Evolutionary conservation across 371 early-diverging fungal genomes (phyloP), one percentile per base, ranked within the genome.

Genomic region (Apophysomyces elegans): DNA sequence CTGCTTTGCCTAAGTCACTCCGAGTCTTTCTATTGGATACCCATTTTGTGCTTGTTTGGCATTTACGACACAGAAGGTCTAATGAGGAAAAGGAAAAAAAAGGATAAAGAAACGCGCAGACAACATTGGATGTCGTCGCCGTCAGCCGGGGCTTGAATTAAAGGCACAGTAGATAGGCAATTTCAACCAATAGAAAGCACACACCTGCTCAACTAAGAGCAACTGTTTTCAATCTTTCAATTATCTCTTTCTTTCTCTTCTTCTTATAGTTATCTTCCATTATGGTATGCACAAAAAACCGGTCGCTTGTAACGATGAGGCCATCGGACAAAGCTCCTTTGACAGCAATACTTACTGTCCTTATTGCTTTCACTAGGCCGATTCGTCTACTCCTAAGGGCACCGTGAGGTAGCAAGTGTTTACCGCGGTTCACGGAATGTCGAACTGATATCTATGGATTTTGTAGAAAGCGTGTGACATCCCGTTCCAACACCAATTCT

Each of bases 381-480:
- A 68, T 64, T 67, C 74, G 62, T 65, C 69, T 56, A 73, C 76
- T 65, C 76, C 76, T 41, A 76, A 76, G 62, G 76, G 76, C 32
- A 73, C 73, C 46, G 70, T 76, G 41, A 72, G 76, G 76, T 76
- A 73, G 72, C 63, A 16, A 3, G 4, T 16, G 38, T 8, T 43
- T 35, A 44, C 56, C 39, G 8, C 37, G 37, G 43, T 32, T 8
- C 63, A 1, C 0, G 5, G 32, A 35, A 37, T 14, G 44, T 9
- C 11, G 36, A 37, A 54, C 18, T 26, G 37, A 56, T 59, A n/a
- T 37, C 62, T 37, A 13, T 13, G n/a, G 1, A 8, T 46, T 54
- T n/a, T 54, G 61, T 64, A 81, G 85, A 75, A 83, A 76, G 71
- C 85, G 85, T 70, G 77, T 83, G 56, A 78, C 75, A 46, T 74